Evolutionary conservation across 768 basidiomycete genomes (phyloP).

Genomic region (Pulveroboletus sp.): DNA sequence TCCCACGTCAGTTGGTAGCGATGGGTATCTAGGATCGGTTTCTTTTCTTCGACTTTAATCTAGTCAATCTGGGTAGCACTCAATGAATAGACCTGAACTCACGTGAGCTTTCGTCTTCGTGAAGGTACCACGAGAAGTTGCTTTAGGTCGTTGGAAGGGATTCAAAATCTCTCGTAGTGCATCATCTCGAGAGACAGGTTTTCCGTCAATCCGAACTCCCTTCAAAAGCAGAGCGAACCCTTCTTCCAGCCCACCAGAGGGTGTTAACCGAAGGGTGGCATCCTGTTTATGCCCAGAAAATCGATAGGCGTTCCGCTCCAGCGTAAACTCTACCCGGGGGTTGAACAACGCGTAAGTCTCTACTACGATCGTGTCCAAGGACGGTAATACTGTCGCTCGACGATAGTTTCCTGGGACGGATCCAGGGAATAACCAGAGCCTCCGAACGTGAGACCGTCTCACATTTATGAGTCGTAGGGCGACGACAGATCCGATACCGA

Average conservation of each 20-base stretch:
- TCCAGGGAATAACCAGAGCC: constrained; percentile 28
- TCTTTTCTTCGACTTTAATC: constrained; percentile 15
- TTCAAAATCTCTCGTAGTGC: constrained; percentile 22
- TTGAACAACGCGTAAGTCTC: constrained; percentile 21
- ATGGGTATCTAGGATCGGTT: constrained; percentile 3
- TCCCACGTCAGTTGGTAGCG: constrained; percentile 4
- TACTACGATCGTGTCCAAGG: constrained; percentile 25
- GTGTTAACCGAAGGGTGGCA: constrained; percentile 17
- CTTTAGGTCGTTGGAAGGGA: constrained; percentile 9
- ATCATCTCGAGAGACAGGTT: constrained; percentile 13
- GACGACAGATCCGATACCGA: constrained; percentile 26
- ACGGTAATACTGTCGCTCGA: constrained; percentile 10
- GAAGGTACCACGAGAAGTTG: neutral
- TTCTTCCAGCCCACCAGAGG: constrained; percentile 12
- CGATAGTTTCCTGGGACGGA: constrained; percentile 23
- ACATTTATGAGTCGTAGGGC: constrained; percentile 25
- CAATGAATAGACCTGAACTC: constrained; percentile 1
- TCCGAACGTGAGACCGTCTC: constrained; percentile 27
- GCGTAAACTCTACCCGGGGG: constrained; percentile 19
- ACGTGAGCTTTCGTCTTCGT: constrained; percentile 16
- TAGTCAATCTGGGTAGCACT: constrained; percentile 4
- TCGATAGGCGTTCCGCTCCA: constrained; percentile 23
- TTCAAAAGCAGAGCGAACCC: constrained; percentile 20
- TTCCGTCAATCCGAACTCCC: constrained; percentile 25
- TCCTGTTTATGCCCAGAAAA: constrained; percentile 18